phyloP scores from a whole-genome alignment of 805 yeast genomes.

The Myxozyma neotropica region DNA sequence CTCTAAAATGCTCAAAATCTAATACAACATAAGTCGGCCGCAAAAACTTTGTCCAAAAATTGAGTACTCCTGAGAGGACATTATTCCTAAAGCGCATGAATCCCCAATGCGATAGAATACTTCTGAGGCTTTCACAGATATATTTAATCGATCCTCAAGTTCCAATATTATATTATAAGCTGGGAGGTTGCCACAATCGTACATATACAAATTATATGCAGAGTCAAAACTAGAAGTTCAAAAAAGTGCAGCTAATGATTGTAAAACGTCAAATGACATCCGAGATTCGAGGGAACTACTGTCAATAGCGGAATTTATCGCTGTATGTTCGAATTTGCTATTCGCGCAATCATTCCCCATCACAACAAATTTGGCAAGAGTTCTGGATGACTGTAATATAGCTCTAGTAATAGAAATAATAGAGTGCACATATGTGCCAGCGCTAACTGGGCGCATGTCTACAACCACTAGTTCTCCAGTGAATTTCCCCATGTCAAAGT shows the following conservation, averaged over 20 bases:
- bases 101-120: conserved; percentile 3
- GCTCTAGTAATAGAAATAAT: conserved; percentile 19
- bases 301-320: neutral
- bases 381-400: neutral
- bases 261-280: conserved; percentile 1
- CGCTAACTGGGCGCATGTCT: conserved; percentile 27
- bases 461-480: conserved; percentile 43
- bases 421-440: neutral
- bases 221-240: conserved; percentile 1
- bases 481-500: conserved; percentile 48
- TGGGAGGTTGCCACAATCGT: neutral
- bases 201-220: conserved; percentile 1
- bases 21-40: conserved; percentile 7
- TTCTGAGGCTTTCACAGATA: neutral
- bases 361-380: neutral
- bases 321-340: neutral
- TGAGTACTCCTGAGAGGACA: neutral
- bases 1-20: conserved; percentile 6
- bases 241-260: conserved; percentile 1
- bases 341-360: conserved; percentile 2
- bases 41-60: conserved; percentile 11
- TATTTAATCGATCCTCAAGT: neutral
- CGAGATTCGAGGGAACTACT: neutral
- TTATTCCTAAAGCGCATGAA: conserved; percentile 2
- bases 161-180: neutral